Evolutionary conservation across 2,329 filamentous ascomycete genomes (phyloP).

Genomic region (Ophiostoma populinum): DNA sequence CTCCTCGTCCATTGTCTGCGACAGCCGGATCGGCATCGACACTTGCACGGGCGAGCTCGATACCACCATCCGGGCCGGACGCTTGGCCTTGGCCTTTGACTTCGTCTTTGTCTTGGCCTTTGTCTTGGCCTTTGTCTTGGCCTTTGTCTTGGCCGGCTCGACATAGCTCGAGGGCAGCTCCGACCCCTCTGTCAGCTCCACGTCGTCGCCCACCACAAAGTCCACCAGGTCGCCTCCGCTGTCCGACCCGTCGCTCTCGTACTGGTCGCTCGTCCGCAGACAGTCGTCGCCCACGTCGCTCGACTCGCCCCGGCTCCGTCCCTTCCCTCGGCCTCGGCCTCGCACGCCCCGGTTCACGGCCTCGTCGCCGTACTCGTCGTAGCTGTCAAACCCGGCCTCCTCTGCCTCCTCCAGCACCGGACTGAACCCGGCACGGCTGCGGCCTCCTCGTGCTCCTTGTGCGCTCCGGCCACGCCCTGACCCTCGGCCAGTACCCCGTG

Average conservation of each 20-base stretch:
- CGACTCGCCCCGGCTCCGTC: conserved; percentile 1
- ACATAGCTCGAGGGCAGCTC: conserved; percentile 3
- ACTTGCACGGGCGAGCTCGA: conserved; percentile 1
- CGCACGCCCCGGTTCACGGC: conserved; percentile 11
- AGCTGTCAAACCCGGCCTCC: background rate
- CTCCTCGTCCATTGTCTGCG: conserved; percentile 8
- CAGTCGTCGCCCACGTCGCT: conserved; percentile 36
- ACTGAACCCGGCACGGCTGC: background rate
- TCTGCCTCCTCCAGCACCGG: background rate
- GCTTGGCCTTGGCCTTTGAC: background rate
- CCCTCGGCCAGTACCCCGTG: conserved; percentile 3
- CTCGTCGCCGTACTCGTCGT: conserved; percentile 1
- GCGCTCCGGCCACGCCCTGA: conserved; percentile 9
- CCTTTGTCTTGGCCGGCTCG: background rate
- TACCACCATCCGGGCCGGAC: background rate
- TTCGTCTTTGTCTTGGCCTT: conserved; percentile 1
- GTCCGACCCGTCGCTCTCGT: conserved; percentile 30
- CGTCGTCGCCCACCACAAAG: conserved; percentile 38
- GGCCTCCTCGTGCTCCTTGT: background rate
- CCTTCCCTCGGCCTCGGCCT: conserved; percentile 11
- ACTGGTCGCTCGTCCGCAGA: conserved; percentile 28
- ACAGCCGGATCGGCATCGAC: conserved; percentile 8
- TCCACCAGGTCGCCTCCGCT: conserved; percentile 32
- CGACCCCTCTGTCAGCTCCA: conserved; percentile 5
- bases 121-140: background rate